These are phyloP conservation scores for Xylariaceae sp. DNA, from an alignment of 2,329 filamentous ascomycete genomes.

Conservation along the genomic window DNA sequence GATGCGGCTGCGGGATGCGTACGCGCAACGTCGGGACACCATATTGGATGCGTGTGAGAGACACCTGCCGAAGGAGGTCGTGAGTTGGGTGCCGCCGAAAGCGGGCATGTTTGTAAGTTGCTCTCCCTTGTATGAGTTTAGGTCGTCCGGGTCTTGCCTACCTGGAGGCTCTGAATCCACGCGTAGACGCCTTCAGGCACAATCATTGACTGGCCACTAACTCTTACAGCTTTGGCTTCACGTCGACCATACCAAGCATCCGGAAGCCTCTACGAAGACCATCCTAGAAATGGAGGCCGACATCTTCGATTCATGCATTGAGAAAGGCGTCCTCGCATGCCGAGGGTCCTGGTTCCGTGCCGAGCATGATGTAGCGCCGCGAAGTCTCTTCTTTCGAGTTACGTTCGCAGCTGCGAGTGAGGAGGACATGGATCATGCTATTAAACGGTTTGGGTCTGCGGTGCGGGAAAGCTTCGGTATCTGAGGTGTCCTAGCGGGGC, in stretches of 20 bases:
- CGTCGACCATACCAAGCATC: conserved; percentile 64
- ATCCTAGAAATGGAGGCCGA: conserved; percentile 74
- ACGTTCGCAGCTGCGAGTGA: conserved; percentile 81
- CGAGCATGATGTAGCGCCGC: conserved; percentile 52
- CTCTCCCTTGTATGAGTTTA: too few relatives aligned
- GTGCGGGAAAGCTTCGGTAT: conserved; percentile 55
- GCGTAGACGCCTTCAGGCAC: not conserved
- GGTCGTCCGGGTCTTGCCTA: too few relatives aligned
- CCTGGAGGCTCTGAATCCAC: not conserved
- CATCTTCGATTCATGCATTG: conserved; percentile 75
- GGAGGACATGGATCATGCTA: conserved; percentile 67
- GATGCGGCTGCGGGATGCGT: conserved; percentile 73
- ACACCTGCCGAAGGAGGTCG: conserved; percentile 68
- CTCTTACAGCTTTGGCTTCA: conserved; percentile 63
- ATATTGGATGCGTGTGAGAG: conserved; percentile 77
- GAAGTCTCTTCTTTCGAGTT: conserved; percentile 78
- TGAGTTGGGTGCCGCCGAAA: conserved; percentile 72
- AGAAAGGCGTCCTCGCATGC: conserved; percentile 73
- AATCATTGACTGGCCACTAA: not conserved
- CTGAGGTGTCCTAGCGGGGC: conserved; percentile 1
- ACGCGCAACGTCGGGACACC: conserved; percentile 72
- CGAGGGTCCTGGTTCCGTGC: conserved; percentile 90
- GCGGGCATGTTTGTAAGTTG: conserved; percentile 91
- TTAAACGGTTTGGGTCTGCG: conserved; percentile 70
- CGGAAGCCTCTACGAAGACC: conserved; percentile 45